A percentile compares a stretch with the other conserved stretches of the same genome.
phyloP scores from a whole-genome alignment of 2,329 filamentous ascomycete species.

The Aureobasidium lini region DNA sequence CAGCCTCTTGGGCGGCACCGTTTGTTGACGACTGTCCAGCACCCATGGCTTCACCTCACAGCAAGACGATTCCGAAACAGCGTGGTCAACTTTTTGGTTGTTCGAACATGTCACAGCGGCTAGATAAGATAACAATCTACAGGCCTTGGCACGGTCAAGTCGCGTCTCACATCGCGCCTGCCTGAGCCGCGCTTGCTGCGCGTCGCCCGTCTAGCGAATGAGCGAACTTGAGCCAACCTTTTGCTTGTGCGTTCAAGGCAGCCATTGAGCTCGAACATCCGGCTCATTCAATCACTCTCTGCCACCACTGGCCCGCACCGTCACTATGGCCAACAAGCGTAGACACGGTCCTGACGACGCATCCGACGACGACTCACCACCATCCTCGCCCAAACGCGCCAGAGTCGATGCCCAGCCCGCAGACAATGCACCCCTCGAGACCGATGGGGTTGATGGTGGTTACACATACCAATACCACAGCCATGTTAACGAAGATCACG shows the following conservation, averaged over 20 bases:
- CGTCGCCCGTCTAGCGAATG: not conserved
- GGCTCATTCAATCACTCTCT: not conserved
- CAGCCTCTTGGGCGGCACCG: conserved; percentile 19
- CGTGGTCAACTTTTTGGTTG: not conserved
- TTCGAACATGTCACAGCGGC: not conserved
- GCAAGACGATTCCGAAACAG: not conserved
- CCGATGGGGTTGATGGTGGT: conserved; percentile 2
- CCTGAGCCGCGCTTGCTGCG: not conserved
- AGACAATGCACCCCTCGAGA: not conserved
- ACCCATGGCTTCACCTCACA: conserved; percentile 31
- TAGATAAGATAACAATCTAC: not conserved
- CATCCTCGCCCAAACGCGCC: not conserved
- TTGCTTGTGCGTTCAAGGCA: not conserved
- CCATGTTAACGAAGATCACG: conserved; percentile 4
- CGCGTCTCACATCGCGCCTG: not conserved
- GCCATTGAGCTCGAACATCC: not conserved
- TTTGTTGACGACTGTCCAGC: conserved; percentile 36
- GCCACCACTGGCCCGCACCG: not conserved
- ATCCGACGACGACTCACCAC: not conserved
- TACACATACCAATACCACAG: conserved; percentile 12
- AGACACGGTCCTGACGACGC: not conserved
- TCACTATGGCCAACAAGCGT: conserved; percentile 1
- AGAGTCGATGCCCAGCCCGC: not conserved
- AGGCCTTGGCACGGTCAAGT: not conserved
- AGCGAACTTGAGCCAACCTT: not conserved